phyloP scores from a whole-genome alignment of 1,284 basidiomycete genomes.

The Mycocalia duriaeana region DNA sequence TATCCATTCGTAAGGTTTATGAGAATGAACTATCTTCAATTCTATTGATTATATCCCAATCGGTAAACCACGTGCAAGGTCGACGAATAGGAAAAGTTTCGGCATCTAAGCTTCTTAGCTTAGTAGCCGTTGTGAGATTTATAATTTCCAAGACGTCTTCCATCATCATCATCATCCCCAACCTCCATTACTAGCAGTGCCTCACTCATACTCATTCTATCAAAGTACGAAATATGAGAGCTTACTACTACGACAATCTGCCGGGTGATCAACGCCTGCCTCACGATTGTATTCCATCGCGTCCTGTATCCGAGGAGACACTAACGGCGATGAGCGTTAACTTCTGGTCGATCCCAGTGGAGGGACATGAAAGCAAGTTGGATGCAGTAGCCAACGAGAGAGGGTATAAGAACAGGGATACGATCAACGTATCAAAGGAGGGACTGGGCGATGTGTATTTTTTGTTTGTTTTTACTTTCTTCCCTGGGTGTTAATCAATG shows the following conservation, averaged over 20 bases:
- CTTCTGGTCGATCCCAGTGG: constrained; percentile 52
- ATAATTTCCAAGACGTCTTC: too few species aligned
- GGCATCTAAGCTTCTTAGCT: too few species aligned
- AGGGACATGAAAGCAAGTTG: constrained; percentile 39
- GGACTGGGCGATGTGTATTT: constrained; percentile 57
- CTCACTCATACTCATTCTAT: background rate
- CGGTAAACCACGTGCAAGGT: too few species aligned
- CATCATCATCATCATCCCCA: too few species aligned
- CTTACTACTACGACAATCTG: constrained; percentile 67
- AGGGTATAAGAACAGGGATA: constrained; percentile 68
- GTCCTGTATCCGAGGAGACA: constrained; percentile 37
- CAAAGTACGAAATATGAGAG: constrained; percentile 44
- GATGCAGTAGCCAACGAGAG: constrained; percentile 55
- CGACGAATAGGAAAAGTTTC: too few species aligned
- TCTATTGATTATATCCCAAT: too few species aligned
- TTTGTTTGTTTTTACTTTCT: background rate
- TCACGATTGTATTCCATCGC: constrained; percentile 50
- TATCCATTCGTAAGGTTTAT: too few species aligned
- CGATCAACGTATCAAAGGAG: constrained; percentile 62
- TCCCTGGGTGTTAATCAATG: background rate
- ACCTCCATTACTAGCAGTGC: background rate
- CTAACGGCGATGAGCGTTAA: constrained; percentile 48
- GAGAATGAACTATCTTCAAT: too few species aligned
- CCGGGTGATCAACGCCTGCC: constrained; percentile 65
- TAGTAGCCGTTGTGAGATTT: too few species aligned